Conservation (phyloP, 176 grass and related monocot genomes). For the Carex pumila region DNA sequence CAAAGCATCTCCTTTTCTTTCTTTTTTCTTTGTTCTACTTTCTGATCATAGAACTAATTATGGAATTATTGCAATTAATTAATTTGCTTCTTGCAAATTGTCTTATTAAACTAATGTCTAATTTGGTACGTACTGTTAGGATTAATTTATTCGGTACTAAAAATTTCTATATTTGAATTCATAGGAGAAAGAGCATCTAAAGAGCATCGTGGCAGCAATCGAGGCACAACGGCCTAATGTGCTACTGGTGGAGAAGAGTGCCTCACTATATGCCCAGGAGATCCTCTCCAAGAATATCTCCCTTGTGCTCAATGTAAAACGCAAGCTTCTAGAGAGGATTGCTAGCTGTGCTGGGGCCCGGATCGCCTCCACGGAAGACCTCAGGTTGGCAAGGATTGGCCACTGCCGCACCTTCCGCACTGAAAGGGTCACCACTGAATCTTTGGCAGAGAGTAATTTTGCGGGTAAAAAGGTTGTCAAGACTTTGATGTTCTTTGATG, state of each 20-base stretch:
- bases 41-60: slow-evolving; percentile 1
- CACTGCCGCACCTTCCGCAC: slow-evolving; percentile 81
- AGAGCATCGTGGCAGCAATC: slow-evolving; percentile 64
- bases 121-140: not conserved
- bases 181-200: slow-evolving; percentile 88
- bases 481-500: slow-evolving; percentile 99
- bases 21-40: not conserved
- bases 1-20: not conserved
- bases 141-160: not conserved
- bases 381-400: slow-evolving; percentile 49
- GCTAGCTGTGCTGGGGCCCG: slow-evolving; percentile 75
- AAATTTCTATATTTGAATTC: slow-evolving; percentile 16
- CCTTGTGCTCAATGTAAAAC: slow-evolving; percentile 89
- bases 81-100: not conserved
- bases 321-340: slow-evolving; percentile 82
- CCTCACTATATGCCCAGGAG: slow-evolving; percentile 77
- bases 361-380: slow-evolving; percentile 58
- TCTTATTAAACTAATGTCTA: not conserved
- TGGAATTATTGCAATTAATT: not conserved
- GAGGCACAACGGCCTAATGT: slow-evolving; percentile 71
- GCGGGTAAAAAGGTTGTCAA: slow-evolving; percentile 59
- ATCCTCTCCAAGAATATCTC: slow-evolving; percentile 86
- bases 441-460: slow-evolving; percentile 28
- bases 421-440: slow-evolving; percentile 55
- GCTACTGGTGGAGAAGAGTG: slow-evolving; percentile 91